These are phyloP conservation scores for Discostella pseudostelligera DNA, from an alignment of 108 stramenopile species.

Conservation along the genomic window DNA sequence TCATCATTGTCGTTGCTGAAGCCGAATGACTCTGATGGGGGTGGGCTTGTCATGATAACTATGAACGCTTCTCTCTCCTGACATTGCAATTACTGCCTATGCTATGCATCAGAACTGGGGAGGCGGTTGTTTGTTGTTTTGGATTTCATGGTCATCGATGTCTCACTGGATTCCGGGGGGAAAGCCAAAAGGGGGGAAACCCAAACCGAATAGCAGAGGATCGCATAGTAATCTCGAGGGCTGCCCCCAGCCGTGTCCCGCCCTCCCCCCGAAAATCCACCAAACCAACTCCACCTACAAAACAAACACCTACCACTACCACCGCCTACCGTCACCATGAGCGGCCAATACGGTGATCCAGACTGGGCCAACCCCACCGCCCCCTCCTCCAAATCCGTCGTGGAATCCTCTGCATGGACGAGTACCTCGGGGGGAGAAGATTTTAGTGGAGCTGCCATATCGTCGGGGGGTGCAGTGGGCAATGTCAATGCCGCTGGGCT, in stretches of 20 bases:
- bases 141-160: too few species aligned
- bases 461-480: constrained; percentile 5
- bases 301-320: background rate
- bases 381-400: constrained; percentile 23
- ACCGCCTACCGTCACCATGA: constrained; percentile 16
- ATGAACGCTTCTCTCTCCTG: background rate
- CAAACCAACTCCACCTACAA: background rate
- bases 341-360: constrained; percentile 63
- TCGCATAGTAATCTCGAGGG: too few species aligned
- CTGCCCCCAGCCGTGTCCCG: too few species aligned
- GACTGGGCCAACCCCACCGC: constrained; percentile 59
- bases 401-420: constrained; percentile 13
- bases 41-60: background rate
- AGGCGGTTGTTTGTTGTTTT: too few species aligned
- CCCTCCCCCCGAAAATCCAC: background rate
- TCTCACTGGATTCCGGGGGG: too few species aligned
- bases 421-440: constrained; percentile 28
- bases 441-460: constrained; percentile 29
- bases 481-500: background rate
- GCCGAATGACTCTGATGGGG: background rate
- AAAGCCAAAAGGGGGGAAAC: too few species aligned
- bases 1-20: background rate
- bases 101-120: background rate
- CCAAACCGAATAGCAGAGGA: too few species aligned
- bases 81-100: background rate